Evolutionary conservation across 2,329 filamentous ascomycete species (phyloP), one percentile per base, ranked within the genome.

Genomic region (Chaetomiaceae sp.): DNA sequence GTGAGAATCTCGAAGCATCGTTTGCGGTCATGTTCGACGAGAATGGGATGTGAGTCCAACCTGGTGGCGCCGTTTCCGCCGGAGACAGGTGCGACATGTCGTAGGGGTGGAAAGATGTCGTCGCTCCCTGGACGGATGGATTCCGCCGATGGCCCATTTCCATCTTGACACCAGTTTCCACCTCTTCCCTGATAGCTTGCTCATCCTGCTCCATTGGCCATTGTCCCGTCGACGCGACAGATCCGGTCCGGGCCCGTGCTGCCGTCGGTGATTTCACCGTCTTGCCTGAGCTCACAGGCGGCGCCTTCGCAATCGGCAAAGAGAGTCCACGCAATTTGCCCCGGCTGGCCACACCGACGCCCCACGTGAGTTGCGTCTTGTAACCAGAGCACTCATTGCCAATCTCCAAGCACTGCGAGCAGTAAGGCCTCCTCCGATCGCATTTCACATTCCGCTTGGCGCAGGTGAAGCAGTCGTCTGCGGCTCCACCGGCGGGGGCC

Each of bases 321-420:
- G 91, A 91, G 61, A 96, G 77, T 34, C 92, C 92, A 57, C 92
- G 84, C 58, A 97, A 83, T 76, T 97, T 97, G 67, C 92, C 92
- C 65, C 92, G 85, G 72, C 91, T 96, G 52, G 92, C 92, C 54
- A 97, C 92, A 47, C 92, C 92, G 43, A 96, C 89, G 37, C 90
- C 90, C 92, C 92, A 97, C 42, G 92, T 97, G 71, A 97, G 78
- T 63, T 92, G 91, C 14, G 92, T 97, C 74, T 95, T 95, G 77
- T 97, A 97, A 55, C 92, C 92, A 25, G 89, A 90, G 74, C 92
- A 97, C 67, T 95, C 90, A 68, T 90, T 90, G 60, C 90, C 91
- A 59, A 90, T 80, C 63, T 96, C 89, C 58, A 97, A 81, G 70
- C 92, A 99, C 72, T 90, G 91, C 40, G 90, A 90, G 74, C 94